Evolutionary conservation across 1,139 yeast genomes (phyloP).

Genomic region (Sugiyamaella castrensis): DNA sequence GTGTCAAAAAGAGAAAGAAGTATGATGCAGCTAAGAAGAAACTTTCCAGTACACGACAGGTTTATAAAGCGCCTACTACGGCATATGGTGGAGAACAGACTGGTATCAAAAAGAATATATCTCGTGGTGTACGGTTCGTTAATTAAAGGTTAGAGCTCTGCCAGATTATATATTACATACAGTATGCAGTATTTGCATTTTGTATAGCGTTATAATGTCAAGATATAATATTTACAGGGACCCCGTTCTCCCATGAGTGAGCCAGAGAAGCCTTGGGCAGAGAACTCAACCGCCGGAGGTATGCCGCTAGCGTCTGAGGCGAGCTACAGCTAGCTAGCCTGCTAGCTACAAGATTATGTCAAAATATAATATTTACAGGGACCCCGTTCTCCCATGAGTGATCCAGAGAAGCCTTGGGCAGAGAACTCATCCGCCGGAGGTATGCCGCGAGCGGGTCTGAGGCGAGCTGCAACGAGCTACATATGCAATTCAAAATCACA

Average conservation of each 20-base stretch:
- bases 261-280: conserved; percentile 1
- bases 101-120: conserved; percentile 91
- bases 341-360: too few species aligned
- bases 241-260: too few species aligned
- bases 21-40: conserved; percentile 94
- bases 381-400: too few species aligned
- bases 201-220: too few species aligned
- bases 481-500: too few species aligned
- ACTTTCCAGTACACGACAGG: conserved; percentile 84
- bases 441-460: neutral
- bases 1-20: conserved; percentile 98
- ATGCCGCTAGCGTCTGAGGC: neutral
- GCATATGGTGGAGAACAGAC: conserved; percentile 93
- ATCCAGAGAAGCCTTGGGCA: neutral
- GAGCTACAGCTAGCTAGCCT: too few species aligned
- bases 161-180: too few species aligned
- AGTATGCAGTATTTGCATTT: neutral
- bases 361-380: too few species aligned
- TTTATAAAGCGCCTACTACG: conserved; percentile 73
- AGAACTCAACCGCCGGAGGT: conserved; percentile 2
- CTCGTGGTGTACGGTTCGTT: conserved; percentile 75
- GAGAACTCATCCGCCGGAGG: conserved; percentile 1
- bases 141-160: too few species aligned
- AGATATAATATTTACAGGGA: too few species aligned
- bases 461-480: too few species aligned